Evolutionary conservation across 164 flowering plant genomes (phyloP), one percentile per base, ranked within the genome.

Genomic region (Cinnamomum micranthum): DNA sequence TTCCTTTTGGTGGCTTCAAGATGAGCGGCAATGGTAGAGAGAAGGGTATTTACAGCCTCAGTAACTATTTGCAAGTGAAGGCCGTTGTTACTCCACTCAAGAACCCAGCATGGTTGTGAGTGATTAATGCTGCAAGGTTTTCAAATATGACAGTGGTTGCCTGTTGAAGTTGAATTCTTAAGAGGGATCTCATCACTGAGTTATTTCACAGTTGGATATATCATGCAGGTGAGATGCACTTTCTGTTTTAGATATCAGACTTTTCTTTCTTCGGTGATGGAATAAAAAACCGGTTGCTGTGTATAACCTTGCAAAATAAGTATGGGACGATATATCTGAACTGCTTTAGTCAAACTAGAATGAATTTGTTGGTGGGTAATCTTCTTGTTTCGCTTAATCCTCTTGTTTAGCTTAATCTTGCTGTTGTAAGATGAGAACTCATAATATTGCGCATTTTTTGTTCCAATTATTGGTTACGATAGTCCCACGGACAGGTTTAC

Each of bases 1-100:
- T 93, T 65, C 99, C 99, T 12, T 92, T 92, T 69, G 98, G 98
- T 19, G 98, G 98, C 19, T 95, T 85, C 86, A 95, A 91, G 85
- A 88, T 90, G 97, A 93, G 98, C 69, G 99, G 99, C 23, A 83
- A 83, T 0, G 97, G 98, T 25, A 82, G 99, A 79, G 99, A 95
- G 74, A 95, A 91, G 83, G 96, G 99, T 1, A 79, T 92, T 27
- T 86, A 95, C 86, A 87, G 97, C 80, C 95, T 95, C 33, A 65
- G 81, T 13, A 93, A 86, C 82, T 95, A 95, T 76, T 78, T 93
- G 82, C 97, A 95, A 81, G 95, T 95, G 75, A 95, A 95, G 82
- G 95, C 99, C 47, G 94, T 95, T 41, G 95, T 95, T 28, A 81
- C 92, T 65, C 89, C 94, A 23, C 70, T 95, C 82, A 88, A 85